Evolutionary conservation across 1,284 basidiomycete genomes (phyloP), one percentile per base, ranked within the genome.

Genomic region (Pseudozyma hubeiensis): DNA sequence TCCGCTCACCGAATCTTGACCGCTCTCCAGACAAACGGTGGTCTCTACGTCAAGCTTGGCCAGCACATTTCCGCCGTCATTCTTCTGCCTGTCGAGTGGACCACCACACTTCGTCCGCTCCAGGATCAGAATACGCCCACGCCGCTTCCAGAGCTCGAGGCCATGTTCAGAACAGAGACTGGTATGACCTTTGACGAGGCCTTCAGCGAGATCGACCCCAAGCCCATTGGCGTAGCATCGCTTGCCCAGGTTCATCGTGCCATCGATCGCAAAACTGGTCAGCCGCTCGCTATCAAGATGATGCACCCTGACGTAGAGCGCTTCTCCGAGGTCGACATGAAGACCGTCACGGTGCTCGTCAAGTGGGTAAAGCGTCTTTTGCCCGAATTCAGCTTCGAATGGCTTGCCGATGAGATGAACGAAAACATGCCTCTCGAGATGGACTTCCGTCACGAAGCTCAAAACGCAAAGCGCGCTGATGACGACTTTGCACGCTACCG

Each of bases 261-360:
- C 0, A 88, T 87, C 7, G 90, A 94, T 75, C 89, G 89, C 52
- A 60, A 78, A 49, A 81, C 78, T 7, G 81, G 80, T 19, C 59
- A 81, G 50, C 86, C 87, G 46, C 93, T 96, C n/a, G 97, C 97
- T 11, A 91, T 99, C 64, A 99, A 99, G 89, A 85, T 99, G 47
- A 96, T 99, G 88, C 97, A 99, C 84, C 94, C 97, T 5, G 92
- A 93, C 83, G 88, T 99, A 4, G 90, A 91, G 49, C 94, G 97
- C 81, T 99, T 97, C 84, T 93, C 91, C 64, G 89, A 92, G 87
- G 92, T 98, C 17, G 94, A 97, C 79, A 90, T 92, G 50, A 64
- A 75, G 61, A 84, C 82, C 60, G 87, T 88, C 24, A 88, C 85
- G 55, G 72, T 85, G 24, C 82, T 86, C 51, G 84, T 89, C 62